Evolutionary conservation across 1,139 yeast genomes (phyloP).

Genomic region (Magnusiomyces ingens): DNA sequence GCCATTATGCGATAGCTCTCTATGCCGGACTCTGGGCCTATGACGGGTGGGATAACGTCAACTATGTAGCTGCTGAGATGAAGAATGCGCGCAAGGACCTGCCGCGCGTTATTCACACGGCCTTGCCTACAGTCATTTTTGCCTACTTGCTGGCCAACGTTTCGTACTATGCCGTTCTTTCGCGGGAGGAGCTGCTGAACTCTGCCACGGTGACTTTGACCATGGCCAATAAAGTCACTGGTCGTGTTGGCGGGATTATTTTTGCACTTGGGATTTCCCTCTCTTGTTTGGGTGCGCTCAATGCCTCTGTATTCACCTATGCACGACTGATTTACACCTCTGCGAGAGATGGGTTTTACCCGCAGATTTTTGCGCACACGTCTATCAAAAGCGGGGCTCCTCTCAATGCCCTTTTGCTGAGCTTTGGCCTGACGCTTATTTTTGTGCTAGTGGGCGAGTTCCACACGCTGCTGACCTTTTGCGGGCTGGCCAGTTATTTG

Average conservation of each 20-base stretch:
- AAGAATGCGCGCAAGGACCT: constrained; percentile 33
- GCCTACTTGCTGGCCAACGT: constrained; percentile 36
- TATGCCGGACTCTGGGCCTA: constrained; percentile 42
- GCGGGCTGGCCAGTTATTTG: constrained; percentile 38
- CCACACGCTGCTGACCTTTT: constrained; percentile 33
- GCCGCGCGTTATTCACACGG: constrained; percentile 36
- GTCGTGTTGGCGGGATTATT: constrained; percentile 28
- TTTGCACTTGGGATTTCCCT: constrained; percentile 34
- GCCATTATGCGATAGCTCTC: constrained; percentile 35
- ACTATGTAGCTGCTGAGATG: constrained; percentile 39
- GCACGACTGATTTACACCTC: constrained; percentile 36
- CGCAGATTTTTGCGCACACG: constrained; percentile 28
- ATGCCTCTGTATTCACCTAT: constrained; percentile 36
- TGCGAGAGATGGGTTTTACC: constrained; percentile 35
- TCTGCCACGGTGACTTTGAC: constrained; percentile 36
- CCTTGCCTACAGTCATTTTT: constrained; percentile 37
- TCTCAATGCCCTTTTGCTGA: constrained; percentile 33
- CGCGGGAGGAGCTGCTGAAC: constrained; percentile 29
- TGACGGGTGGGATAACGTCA: constrained; percentile 42
- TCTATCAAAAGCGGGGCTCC: constrained; percentile 31
- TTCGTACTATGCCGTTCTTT: constrained; percentile 35
- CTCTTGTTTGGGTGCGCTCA: constrained; percentile 39
- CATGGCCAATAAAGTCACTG: constrained; percentile 31
- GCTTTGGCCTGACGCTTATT: constrained; percentile 28
- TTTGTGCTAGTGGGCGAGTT: constrained; percentile 36